phyloP scores from a whole-genome alignment of 306 rosid genomes.

The Cucurbita ficifolia region DNA sequence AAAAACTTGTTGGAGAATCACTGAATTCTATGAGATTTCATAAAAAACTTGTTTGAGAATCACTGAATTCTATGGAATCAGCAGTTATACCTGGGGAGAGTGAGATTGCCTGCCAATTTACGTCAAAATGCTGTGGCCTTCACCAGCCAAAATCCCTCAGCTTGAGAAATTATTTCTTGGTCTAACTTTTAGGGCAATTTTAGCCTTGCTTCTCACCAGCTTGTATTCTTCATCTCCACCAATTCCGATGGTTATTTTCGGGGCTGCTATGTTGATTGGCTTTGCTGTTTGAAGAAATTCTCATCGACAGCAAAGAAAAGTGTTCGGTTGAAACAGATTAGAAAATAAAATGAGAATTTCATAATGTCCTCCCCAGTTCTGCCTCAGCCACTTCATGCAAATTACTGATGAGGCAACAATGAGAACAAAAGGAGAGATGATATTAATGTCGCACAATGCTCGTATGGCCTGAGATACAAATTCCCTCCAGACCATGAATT shows the following conservation, averaged over 20 bases:
- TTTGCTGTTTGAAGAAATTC: background rate
- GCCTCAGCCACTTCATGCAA: background rate
- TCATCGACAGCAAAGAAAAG: background rate
- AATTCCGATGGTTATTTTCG: background rate
- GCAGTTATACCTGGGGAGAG: background rate
- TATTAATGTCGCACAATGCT: conserved; percentile 22
- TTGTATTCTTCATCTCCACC: background rate
- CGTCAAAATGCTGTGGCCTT: background rate
- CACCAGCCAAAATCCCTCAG: background rate
- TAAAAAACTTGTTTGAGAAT: too few species aligned
- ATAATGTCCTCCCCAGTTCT: background rate
- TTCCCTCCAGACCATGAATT: conserved; percentile 15
- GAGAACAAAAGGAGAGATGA: background rate
- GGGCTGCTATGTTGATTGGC: background rate
- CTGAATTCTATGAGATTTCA: too few species aligned
- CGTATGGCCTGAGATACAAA: conserved; percentile 22
- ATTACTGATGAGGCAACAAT: background rate
- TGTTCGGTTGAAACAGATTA: background rate
- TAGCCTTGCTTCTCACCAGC: background rate
- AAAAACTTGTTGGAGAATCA: background rate
- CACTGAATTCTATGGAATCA: too few species aligned
- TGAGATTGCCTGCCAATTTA: background rate
- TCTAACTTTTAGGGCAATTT: background rate
- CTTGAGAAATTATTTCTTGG: background rate
- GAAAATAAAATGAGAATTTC: background rate